Base-by-base conservation (phyloP, 805 yeast genomes). In the Lipomyces lipofer region DNA sequence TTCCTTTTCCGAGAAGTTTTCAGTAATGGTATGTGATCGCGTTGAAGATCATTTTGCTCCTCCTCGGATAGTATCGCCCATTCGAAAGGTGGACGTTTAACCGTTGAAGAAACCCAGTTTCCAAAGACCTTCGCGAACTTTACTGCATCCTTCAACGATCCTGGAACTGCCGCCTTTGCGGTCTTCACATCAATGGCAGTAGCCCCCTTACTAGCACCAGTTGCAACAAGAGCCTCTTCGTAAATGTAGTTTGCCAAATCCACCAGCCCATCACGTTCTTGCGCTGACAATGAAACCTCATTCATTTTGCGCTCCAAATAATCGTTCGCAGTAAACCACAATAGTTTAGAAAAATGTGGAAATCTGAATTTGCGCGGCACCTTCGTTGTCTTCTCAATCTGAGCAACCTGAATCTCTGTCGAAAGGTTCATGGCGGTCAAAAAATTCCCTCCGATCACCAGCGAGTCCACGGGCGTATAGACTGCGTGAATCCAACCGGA, bases 401-500 rank as follows among this genome's bases (percentile, higher is more conserved):
- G 73, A 50, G 78, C 79, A 7, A 88, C 78, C 45, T 73, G 73
- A 35, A 88, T 66, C 66, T 90, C 95, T 59, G 77, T 83, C 19
- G 75, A 73, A 58, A 88, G 70, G 63, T 84, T 84, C 51, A 80
- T 70, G 38, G 82, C 66, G 0, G 95, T 88, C 25, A 90, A 71
- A 67, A 84, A 90, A 67, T 90, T 90, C 0, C 97, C 97, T 2
- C 97, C 97, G 51, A 90, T 79, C 2, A 90, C 89, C 1, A 89
- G 71, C 0, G 95, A 80, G 66, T 90, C 96, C 13, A 73, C 71
- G 0, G 95, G 92, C 0, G 97, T 89, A 64, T 82, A 82, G 0
- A 90, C 97, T 0, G 94, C 83, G 69, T 90, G 97, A 47, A 90
- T 89, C 95, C 96, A 90, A 0, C 96, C 96, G 39, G 94, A 83